Conservation (phyloP, 2,329 filamentous ascomycete genomes). For the Cadophora sp. region DNA sequence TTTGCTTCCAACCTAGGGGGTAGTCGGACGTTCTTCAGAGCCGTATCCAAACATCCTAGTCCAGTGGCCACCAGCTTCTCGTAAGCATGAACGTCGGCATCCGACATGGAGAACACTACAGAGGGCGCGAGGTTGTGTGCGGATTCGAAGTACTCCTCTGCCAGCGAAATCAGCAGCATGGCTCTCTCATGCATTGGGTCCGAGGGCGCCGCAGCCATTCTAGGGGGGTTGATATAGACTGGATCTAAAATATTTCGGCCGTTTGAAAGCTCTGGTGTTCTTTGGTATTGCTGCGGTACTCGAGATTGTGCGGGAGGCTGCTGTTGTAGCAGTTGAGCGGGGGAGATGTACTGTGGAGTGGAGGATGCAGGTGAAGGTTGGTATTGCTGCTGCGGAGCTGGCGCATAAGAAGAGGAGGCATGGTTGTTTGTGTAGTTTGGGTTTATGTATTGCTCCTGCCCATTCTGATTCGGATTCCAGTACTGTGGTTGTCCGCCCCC, state of each 20-base stretch:
- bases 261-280: constrained; percentile 25
- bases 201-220: constrained; percentile 21
- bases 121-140: constrained; percentile 63
- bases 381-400: constrained; percentile 23
- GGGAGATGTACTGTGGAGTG: constrained; percentile 36
- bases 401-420: constrained; percentile 20
- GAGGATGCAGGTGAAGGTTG: constrained; percentile 15
- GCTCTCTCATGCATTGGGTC: constrained; percentile 34
- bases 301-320: constrained; percentile 30
- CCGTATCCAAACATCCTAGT: constrained; percentile 74
- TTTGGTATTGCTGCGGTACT: constrained; percentile 29
- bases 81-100: constrained; percentile 66
- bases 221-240: constrained; percentile 17
- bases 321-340: constrained; percentile 45
- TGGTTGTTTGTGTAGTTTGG: constrained; percentile 30
- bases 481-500: constrained; percentile 20
- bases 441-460: constrained; percentile 29
- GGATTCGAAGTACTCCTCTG: constrained; percentile 76
- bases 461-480: constrained; percentile 28
- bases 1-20: constrained; percentile 72
- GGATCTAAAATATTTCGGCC: constrained; percentile 19
- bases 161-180: constrained; percentile 68
- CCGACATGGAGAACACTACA: constrained; percentile 57
- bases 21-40: constrained; percentile 66
- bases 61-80: constrained; percentile 76